phyloP scores from a whole-genome alignment of 495 filamentous ascomycete species.

The Annulohypoxylon bovei region DNA sequence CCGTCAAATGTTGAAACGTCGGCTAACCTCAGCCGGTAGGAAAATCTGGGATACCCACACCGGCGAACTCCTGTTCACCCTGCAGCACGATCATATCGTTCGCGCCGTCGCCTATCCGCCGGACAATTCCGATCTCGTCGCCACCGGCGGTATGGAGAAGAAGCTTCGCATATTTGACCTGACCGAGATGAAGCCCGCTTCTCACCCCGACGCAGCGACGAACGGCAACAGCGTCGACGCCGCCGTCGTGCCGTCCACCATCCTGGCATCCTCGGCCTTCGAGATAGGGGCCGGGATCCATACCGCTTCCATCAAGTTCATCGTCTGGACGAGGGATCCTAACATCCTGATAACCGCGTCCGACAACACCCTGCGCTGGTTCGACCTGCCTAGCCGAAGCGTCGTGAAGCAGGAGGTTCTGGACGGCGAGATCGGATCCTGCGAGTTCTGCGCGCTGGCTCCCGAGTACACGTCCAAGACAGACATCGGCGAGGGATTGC shows the following conservation, averaged over 20 bases:
- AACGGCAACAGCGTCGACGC: conserved; percentile 31
- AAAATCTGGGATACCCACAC: conserved; percentile 98
- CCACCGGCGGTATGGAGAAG: conserved; percentile 95
- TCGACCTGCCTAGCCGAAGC: conserved; percentile 80
- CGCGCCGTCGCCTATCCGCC: conserved; percentile 90
- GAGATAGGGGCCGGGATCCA: conserved; percentile 89
- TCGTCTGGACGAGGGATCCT: conserved; percentile 88
- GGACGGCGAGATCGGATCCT: conserved; percentile 86
- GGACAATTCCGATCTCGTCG: conserved; percentile 78
- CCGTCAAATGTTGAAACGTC: background rate
- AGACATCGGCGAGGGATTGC: conserved; percentile 64
- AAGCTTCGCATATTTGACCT: conserved; percentile 96
- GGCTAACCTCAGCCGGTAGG: conserved; percentile 53
- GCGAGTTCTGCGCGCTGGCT: conserved; percentile 77
- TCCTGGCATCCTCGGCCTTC: conserved; percentile 67
- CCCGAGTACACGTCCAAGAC: conserved; percentile 51
- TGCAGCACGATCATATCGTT: conserved; percentile 93
- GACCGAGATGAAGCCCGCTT: conserved; percentile 54
- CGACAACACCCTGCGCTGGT: conserved; percentile 93
- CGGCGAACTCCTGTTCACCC: conserved; percentile 86
- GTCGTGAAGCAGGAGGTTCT: conserved; percentile 76
- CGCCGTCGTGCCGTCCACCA: conserved; percentile 48
- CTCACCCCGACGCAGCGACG: conserved; percentile 28
- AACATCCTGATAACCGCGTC: conserved; percentile 91
- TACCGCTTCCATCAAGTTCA: conserved; percentile 87